A percentile compares a stretch with the other conserved stretches of the same genome.
Evolutionary conservation across 1,284 basidiomycete species (phyloP).

Genomic region (Fistulinella staudtii): DNA sequence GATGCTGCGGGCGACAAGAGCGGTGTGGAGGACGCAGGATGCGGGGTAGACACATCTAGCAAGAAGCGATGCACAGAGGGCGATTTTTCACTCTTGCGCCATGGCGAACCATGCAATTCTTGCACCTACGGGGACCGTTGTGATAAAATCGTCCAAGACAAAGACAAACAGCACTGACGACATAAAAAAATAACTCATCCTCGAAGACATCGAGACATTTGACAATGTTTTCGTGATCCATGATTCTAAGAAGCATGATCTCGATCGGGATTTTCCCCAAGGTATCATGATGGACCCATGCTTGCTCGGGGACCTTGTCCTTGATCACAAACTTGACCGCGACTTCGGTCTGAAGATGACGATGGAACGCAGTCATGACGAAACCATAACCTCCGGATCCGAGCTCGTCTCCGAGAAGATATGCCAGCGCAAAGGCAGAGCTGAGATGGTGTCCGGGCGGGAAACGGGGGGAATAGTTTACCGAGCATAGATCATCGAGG

Average conservation of each 20-base stretch:
- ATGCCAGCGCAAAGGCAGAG: constrained; percentile 60
- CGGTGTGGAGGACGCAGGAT: constrained; percentile 45
- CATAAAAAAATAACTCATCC: constrained; percentile 80
- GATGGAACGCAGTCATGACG: constrained; percentile 75
- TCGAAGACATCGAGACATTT: constrained; percentile 82
- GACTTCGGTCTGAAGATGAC: constrained; percentile 58
- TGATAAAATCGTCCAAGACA: neutral
- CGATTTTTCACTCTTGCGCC: constrained; percentile 46
- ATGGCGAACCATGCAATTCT: constrained; percentile 88
- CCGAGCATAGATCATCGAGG: constrained; percentile 28
- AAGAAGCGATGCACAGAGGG: constrained; percentile 16
- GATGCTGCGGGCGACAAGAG: constrained; percentile 54
- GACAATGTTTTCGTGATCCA: constrained; percentile 80
- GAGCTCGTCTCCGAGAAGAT: constrained; percentile 74
- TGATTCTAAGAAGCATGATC: constrained; percentile 69
- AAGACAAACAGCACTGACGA: constrained; percentile 49
- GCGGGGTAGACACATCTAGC: constrained; percentile 30
- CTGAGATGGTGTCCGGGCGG: constrained; percentile 61
- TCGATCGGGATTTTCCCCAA: constrained; percentile 73
- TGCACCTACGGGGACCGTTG: constrained; percentile 57
- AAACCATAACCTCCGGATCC: constrained; percentile 92
- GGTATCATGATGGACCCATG: constrained; percentile 69
- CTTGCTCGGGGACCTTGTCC: constrained; percentile 73
- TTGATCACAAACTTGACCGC: constrained; percentile 95
- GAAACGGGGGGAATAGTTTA: constrained; percentile 55